Evolutionary conservation across 2,329 filamentous ascomycete genomes (phyloP).

Genomic region (Sclerotinia spermophila): DNA sequence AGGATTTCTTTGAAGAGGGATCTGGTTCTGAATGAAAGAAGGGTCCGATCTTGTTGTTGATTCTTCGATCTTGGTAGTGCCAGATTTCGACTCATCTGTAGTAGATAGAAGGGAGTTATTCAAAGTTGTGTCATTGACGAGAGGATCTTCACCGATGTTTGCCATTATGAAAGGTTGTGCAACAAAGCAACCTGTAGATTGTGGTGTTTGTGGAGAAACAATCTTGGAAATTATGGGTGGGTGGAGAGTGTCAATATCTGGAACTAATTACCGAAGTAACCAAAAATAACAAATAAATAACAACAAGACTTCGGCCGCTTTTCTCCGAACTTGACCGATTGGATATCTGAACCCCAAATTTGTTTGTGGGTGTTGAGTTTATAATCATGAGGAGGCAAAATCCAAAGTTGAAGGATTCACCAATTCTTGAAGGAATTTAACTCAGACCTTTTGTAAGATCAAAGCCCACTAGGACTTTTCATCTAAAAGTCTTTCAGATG

Average conservation of each 20-base stretch:
- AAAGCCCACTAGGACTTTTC: background rate
- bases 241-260: background rate
- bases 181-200: background rate
- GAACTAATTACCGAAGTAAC: conserved; percentile 12
- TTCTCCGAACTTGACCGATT: background rate
- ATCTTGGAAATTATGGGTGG: background rate
- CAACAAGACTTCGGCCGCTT: background rate
- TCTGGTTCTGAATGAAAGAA: conserved; percentile 32
- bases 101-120: conserved; percentile 17
- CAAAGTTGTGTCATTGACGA: background rate
- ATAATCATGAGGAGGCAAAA: background rate
- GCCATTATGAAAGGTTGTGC: conserved; percentile 19
- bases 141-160: conserved; percentile 14
- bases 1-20: conserved; percentile 29
- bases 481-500: background rate
- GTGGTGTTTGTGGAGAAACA: conserved; percentile 3
- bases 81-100: conserved; percentile 20
- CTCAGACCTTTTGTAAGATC: background rate
- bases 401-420: background rate
- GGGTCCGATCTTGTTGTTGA: conserved; percentile 17
- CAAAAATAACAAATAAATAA: conserved; percentile 6
- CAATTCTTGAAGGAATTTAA: background rate
- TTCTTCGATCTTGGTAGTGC: conserved; percentile 11
- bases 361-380: background rate
- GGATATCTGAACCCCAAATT: background rate